These are phyloP conservation scores for Lipomyces kockii DNA, from an alignment of 805 yeast genomes.

Conservation along the genomic window DNA sequence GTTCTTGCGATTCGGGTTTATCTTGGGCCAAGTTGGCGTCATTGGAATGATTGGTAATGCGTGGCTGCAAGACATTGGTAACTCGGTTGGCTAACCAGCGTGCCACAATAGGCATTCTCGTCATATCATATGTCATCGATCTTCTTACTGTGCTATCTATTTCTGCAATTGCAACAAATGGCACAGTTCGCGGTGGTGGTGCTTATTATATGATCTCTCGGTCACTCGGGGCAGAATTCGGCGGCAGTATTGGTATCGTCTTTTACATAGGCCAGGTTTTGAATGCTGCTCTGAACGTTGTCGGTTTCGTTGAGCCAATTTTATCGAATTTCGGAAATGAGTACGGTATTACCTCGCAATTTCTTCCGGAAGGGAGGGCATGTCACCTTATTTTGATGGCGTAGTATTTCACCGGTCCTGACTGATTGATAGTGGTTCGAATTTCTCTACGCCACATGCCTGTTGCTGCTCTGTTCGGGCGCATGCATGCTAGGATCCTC, in stretches of 20 bases:
- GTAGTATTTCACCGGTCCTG: background rate
- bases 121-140: conserved; percentile 78
- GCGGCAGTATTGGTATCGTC: conserved; percentile 95
- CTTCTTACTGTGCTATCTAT: conserved; percentile 85
- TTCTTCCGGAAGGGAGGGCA: conserved; percentile 65
- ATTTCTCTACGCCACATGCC: conserved; percentile 69
- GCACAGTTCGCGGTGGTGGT: conserved; percentile 97
- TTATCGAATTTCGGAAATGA: conserved; percentile 72
- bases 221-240: conserved; percentile 95
- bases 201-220: conserved; percentile 97
- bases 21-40: conserved; percentile 92
- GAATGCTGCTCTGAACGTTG: conserved; percentile 87
- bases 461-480: conserved; percentile 71
- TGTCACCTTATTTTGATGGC: background rate
- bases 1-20: conserved; percentile 94
- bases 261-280: conserved; percentile 93
- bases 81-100: background rate
- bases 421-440: conserved; percentile 57
- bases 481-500: conserved; percentile 81
- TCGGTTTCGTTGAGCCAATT: conserved; percentile 92
- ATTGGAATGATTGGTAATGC: conserved; percentile 58
- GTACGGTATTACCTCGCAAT: conserved; percentile 58
- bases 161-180: conserved; percentile 96
- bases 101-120: conserved; percentile 44
- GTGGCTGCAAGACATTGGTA: background rate